Evolutionary conservation across 1,284 basidiomycete species (phyloP).

Genomic region (Termitomyces sp.): DNA sequence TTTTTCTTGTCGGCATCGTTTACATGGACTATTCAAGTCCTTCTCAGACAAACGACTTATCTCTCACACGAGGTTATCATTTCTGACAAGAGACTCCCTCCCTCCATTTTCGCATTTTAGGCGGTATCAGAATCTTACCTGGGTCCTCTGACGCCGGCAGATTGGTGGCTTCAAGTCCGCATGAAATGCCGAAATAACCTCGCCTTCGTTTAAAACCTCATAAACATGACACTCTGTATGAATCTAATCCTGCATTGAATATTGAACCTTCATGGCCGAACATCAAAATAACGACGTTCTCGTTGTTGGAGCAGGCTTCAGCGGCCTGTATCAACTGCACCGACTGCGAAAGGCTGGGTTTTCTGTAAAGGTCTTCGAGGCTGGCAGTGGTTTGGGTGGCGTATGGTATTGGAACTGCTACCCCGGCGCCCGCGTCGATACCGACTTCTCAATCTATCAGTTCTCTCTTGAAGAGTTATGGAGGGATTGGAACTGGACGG

Average conservation of each 20-base stretch:
- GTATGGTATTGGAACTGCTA: constrained; percentile 27
- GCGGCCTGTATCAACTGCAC: constrained; percentile 21
- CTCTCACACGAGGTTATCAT: no score
- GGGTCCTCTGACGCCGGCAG: no score
- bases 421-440: constrained; percentile 24
- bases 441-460: constrained; percentile 23
- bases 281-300: constrained; percentile 20
- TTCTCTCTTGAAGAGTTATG: constrained; percentile 22
- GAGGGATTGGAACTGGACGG: constrained; percentile 21
- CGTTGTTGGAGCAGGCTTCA: constrained; percentile 24
- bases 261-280: constrained; percentile 5
- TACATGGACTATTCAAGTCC: no score
- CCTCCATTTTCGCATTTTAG: no score
- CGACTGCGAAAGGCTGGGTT: constrained; percentile 21
- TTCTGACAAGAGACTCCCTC: no score
- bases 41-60: no score
- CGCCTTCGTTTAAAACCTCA: background rate
- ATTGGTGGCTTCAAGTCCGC: no score
- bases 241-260: background rate
- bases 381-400: constrained; percentile 21
- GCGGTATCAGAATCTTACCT: no score
- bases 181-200: background rate
- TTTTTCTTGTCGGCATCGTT: no score
- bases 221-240: background rate
- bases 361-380: constrained; percentile 23